A percentile compares a stretch with the other conserved stretches of the same genome.
Evolutionary conservation across 2,329 filamentous ascomycete species (phyloP).

Genomic region (Botrytis byssoidea): DNA sequence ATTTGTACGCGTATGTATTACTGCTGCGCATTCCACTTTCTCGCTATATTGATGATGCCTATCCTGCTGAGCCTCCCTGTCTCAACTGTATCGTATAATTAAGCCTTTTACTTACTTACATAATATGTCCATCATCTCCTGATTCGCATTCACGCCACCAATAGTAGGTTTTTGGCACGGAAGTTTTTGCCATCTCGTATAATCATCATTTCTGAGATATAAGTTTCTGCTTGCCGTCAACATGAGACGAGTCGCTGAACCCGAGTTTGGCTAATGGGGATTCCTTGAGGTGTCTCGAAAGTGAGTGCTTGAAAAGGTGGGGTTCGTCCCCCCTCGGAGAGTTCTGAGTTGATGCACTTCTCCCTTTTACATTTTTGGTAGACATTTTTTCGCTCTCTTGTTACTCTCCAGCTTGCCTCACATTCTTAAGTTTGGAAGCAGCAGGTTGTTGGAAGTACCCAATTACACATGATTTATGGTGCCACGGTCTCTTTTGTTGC

Average conservation of each 20-base stretch:
- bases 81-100: background rate
- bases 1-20: background rate
- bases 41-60: background rate
- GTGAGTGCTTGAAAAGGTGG: background rate
- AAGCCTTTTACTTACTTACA: background rate
- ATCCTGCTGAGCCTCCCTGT: constrained; percentile 1
- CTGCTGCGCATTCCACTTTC: background rate
- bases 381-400: background rate
- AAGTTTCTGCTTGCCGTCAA: background rate
- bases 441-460: background rate
- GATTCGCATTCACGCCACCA: background rate
- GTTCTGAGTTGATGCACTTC: background rate
- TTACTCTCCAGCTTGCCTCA: background rate
- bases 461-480: background rate
- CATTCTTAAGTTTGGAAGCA: background rate
- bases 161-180: background rate
- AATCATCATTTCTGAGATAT: background rate
- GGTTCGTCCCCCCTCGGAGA: background rate
- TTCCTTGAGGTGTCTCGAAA: background rate
- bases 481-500: background rate
- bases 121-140: background rate
- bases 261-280: background rate
- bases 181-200: background rate
- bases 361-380: background rate
- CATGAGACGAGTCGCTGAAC: background rate